Base-by-base conservation (phyloP, 805 yeast genomes). In the Nakazawaea peltata region DNA sequence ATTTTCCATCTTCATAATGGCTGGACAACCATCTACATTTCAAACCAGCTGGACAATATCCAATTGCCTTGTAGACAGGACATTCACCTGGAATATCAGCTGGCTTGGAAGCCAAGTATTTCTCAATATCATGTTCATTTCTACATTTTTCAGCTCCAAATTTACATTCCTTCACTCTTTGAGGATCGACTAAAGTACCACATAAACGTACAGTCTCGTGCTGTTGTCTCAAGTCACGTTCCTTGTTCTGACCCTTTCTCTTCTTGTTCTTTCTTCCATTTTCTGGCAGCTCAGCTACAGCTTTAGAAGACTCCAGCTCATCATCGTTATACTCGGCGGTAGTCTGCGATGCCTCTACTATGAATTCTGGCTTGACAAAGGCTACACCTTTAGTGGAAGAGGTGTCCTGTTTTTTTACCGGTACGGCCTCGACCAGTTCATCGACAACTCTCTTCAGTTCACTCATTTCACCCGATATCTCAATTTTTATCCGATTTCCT, bases 1-100 rank as follows among this genome's bases (percentile, higher is more conserved):
- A 55, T 40, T 54, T 60, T 36, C 59, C 62, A 13, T 66, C 57
- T 45, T 69, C 53, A 49, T 62, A 70, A 59, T 92, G 97, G 12
- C 84, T 72, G 3, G 71, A 61, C 39, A 92, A 68, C 85, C 95
- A 92, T 48, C 96, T 74, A 61, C 99, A 92, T 55, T 85, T 90
- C 47, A 84, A 59, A 0, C 98, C 98, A 42, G 81, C 72, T 4
- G 95, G 95, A 65, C 99, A 92, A 50, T 74, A 78, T 0, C 99
- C 99, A 24, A 85, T 63, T 1, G 82, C 80, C 23, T 63, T 63
- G 51, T 62, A 87, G 3, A 85, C 95, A 0, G 98, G 97, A 58
- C 99, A 92, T 2, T 49, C 50, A 0, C 94, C 94, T 8, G 67
- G 72, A 16, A 85, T 60, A 53, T 92, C 97, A 0, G 59, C 66